Evolutionary conservation across 495 filamentous ascomycete species (phyloP), one percentile per base, ranked within the genome.

Genomic region (Hyaloscypha bicolor): DNA sequence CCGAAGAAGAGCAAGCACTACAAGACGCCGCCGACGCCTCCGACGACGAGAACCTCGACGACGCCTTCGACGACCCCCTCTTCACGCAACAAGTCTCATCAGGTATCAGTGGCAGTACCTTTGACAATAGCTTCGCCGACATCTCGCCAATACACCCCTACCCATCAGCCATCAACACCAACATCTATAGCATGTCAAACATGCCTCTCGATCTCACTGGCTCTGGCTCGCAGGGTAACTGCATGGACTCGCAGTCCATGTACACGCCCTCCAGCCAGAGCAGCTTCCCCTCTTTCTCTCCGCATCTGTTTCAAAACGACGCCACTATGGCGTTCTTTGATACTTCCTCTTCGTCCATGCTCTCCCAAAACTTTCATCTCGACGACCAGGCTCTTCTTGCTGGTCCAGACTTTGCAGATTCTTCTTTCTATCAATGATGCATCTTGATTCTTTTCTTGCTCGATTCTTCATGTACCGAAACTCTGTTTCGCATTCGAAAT

Each of bases 121-220:
- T 45, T 52, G n/a, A 64, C 53, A 33, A 32, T 25, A 30, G 11
- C 60, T 16, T 53, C 29, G 16, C 67, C 56, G 29, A 60, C 39
- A 39, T 55, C 14, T 65, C 52, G 33, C 56, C 64, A n/a, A 45
- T 52, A 14, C 39, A 60, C 35, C 29, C 48, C 35, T 61, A 61
- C 37, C 59, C 59, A 6, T 30, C 66, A 4, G 30, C 29, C 22
- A 68, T 55, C 58, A 59, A 62, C 64, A 69, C 16, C 64, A 60
- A 71, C 51, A 16, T 64, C 11, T 74, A 61, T 51, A 60, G 45
- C 57, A 65, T 65, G 55, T n/a, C 56, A n/a, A 67, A 64, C 60
- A 66, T 73, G 65, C 56, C 59, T 11, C 45, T 65, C 60, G 64
- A 72, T 59, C 65, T 67, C 30, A 53, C 62, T 56, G 45, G 22